phyloP scores from a whole-genome alignment of 192 early-diverging fungal species.

The Backusella sp. region DNA sequence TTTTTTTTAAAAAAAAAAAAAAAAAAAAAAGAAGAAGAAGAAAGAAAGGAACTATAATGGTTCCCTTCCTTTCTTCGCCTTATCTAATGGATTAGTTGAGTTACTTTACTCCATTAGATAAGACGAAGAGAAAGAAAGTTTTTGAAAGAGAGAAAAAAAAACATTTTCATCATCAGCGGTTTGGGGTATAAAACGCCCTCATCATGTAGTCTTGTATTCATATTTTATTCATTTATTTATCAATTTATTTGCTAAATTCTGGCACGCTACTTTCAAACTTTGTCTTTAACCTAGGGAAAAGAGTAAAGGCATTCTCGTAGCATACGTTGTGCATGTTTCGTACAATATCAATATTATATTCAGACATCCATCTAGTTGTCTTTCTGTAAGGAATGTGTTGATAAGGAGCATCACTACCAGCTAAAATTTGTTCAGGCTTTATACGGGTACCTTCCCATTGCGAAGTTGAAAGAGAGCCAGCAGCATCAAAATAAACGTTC shows the following conservation, averaged over 20 bases:
- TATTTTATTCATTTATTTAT: too few relatives aligned
- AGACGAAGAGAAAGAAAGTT: neutral
- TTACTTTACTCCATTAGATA: conserved; percentile 4
- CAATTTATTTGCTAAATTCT: too few relatives aligned
- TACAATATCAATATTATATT: neutral
- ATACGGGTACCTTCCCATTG: neutral
- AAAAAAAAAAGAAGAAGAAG: neutral
- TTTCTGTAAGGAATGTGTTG: neutral
- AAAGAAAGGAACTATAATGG: neutral
- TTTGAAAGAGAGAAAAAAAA: neutral
- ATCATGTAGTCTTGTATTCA: too few relatives aligned
- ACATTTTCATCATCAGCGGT: too few relatives aligned
- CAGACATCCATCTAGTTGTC: neutral
- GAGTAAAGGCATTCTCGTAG: neutral
- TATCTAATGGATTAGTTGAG: neutral
- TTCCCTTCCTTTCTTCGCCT: neutral
- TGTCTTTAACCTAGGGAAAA: neutral
- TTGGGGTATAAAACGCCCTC: too few relatives aligned
- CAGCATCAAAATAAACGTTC: neutral
- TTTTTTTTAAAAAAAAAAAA: conserved; percentile 26
- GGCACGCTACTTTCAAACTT: neutral
- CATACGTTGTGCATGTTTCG: neutral
- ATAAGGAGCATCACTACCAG: neutral
- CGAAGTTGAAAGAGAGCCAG: neutral
- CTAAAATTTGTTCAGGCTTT: neutral